A percentile compares a stretch with the other conserved stretches of the same genome.
Conservation (phyloP, 345 rosid species). For the Gossypium turneri region DNA sequence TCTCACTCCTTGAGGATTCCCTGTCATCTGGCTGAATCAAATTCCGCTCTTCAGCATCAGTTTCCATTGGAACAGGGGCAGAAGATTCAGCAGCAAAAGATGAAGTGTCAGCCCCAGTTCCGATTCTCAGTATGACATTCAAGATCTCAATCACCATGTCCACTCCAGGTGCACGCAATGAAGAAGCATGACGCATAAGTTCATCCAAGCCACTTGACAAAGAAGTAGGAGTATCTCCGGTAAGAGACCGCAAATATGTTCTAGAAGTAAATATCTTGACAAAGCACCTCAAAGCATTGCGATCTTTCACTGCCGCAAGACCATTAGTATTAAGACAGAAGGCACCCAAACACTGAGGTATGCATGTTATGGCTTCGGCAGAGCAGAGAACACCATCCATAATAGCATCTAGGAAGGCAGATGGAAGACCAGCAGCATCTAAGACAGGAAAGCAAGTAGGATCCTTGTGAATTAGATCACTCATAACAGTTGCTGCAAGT, state of each 20-base stretch:
- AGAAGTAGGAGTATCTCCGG: constrained; percentile 75
- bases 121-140: constrained; percentile 49
- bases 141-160: constrained; percentile 90
- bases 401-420: constrained; percentile 90
- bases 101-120: constrained; percentile 56
- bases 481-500: constrained; percentile 92
- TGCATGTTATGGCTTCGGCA: constrained; percentile 86
- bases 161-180: constrained; percentile 80
- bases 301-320: constrained; percentile 84
- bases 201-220: constrained; percentile 93
- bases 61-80: constrained; percentile 82
- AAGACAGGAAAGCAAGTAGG: constrained; percentile 82
- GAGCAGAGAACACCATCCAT: constrained; percentile 84
- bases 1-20: constrained; percentile 40
- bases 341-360: constrained; percentile 97
- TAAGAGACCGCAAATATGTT: constrained; percentile 70
- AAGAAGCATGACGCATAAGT: constrained; percentile 88
- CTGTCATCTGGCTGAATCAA: constrained; percentile 31
- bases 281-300: constrained; percentile 82
- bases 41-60: constrained; percentile 63
- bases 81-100: constrained; percentile 40
- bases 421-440: constrained; percentile 85
- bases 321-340: constrained; percentile 85
- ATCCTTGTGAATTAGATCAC: constrained; percentile 97
- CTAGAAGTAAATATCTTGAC: constrained; percentile 85